Conservation (phyloP, 2,329 filamentous ascomycete genomes). For the Aspergillus sojae region DNA sequence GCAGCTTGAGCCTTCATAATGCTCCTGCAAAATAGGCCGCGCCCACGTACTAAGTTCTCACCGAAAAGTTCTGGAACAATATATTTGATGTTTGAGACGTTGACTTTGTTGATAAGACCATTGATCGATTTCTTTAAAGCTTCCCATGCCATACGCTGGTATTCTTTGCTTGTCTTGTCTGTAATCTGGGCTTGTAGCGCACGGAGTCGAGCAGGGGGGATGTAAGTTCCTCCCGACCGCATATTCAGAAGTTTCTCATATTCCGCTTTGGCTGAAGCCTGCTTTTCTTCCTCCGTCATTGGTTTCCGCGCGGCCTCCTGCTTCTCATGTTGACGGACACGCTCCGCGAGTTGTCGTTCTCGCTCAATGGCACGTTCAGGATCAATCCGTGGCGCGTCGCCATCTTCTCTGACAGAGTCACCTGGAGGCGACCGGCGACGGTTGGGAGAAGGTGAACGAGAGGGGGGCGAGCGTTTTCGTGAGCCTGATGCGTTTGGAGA, state of each 20-base stretch:
- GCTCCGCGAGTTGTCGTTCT: conserved; percentile 55
- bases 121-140: conserved; percentile 99
- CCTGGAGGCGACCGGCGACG: conserved; percentile 52
- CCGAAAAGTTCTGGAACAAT: conserved; percentile 95
- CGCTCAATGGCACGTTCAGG: conserved; percentile 52
- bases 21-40: conserved; percentile 89
- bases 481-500: conserved; percentile 52
- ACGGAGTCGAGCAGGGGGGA: conserved; percentile 85
- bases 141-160: conserved; percentile 99
- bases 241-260: conserved; percentile 90
- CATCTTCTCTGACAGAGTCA: conserved; percentile 35
- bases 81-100: conserved; percentile 95
- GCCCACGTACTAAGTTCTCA: conserved; percentile 88
- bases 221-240: conserved; percentile 94
- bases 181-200: conserved; percentile 96
- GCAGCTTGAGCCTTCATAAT: conserved; percentile 99
- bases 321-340: conserved; percentile 55
- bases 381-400: conserved; percentile 53
- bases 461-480: conserved; percentile 60
- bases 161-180: conserved; percentile 94
- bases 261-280: conserved; percentile 85
- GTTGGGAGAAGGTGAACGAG: conserved; percentile 55
- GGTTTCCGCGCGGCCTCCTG: conserved; percentile 53
- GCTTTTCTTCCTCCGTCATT: conserved; percentile 78
- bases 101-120: conserved; percentile 98